Percentiles rank a stretch among this genome's conserved stretches.
These are phyloP conservation scores for Rutstroemia sydowiana DNA, from an alignment of 2,329 filamentous ascomycete species.

Conservation along the genomic window DNA sequence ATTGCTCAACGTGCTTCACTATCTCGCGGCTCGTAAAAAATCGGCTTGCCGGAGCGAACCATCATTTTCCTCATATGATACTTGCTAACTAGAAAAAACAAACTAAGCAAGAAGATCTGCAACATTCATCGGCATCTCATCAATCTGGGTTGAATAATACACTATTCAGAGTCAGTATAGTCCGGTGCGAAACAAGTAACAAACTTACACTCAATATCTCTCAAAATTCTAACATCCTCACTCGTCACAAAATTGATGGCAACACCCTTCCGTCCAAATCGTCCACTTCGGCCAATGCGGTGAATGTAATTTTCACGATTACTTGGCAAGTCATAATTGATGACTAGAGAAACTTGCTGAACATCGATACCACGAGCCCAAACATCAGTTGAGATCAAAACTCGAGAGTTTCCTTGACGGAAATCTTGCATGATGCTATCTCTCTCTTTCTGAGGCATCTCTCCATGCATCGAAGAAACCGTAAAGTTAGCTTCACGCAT, in stretches of 20 bases:
- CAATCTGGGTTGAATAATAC: conserved; percentile 71
- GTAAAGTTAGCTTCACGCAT: conserved; percentile 99
- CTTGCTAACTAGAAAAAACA: neutral
- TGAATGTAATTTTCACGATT: conserved; percentile 99
- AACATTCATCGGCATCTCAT: conserved; percentile 78
- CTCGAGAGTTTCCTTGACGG: conserved; percentile 89
- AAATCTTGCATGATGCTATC: conserved; percentile 99
- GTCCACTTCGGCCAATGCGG: conserved; percentile 88
- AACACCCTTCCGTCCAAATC: conserved; percentile 96
- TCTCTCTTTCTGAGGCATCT: conserved; percentile 97
- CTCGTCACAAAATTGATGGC: conserved; percentile 99
- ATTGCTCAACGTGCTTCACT: conserved; percentile 16
- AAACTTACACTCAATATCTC: conserved; percentile 83
- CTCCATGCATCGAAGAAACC: conserved; percentile 96
- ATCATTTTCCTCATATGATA: neutral
- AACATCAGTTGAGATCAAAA: conserved; percentile 94
- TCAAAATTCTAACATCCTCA: conserved; percentile 93
- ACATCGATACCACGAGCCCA: conserved; percentile 99
- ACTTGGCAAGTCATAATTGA: conserved; percentile 97
- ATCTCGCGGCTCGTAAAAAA: too few relatives aligned
- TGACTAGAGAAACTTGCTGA: conserved; percentile 94
- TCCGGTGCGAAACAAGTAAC: neutral
- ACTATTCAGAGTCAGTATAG: conserved; percentile 36
- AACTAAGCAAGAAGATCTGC: conserved; percentile 31
- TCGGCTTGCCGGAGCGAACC: too few relatives aligned